phyloP scores from a whole-genome alignment of 73 alveolate species.

The Symbiodinium pilosum region DNA sequence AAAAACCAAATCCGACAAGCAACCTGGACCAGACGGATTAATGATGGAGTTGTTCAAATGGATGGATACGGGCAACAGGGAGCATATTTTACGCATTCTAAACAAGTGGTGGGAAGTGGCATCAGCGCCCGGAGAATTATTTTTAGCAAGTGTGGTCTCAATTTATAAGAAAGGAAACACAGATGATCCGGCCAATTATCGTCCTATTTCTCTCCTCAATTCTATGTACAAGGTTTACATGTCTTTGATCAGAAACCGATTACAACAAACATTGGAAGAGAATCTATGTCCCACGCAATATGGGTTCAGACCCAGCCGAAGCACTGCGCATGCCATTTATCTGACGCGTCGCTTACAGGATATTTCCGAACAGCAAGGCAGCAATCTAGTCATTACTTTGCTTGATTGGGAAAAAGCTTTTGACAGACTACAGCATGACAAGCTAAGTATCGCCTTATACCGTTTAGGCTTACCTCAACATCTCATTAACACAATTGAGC shows the following conservation, averaged over 20 bases:
- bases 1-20: background rate
- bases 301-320: constrained; percentile 12
- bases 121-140: background rate
- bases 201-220: background rate
- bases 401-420: background rate
- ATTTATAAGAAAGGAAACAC: constrained; percentile 27
- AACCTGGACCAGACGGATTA: constrained; percentile 7
- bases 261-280: background rate
- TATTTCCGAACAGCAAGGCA: background rate
- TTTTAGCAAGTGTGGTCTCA: background rate
- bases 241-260: background rate
- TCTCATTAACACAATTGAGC: no score
- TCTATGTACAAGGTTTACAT: constrained; percentile 18
- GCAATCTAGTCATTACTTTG: background rate
- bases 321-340: background rate
- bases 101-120: background rate
- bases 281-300: background rate
- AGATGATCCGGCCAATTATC: background rate
- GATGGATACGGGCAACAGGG: background rate
- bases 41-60: constrained; percentile 8
- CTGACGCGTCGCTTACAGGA: background rate
- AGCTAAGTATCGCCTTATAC: background rate
- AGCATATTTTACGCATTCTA: background rate
- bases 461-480: background rate
- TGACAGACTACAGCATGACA: background rate